phyloP scores from a whole-genome alignment of 768 basidiomycete species.

The Cystofilobasidium bisporidii region DNA sequence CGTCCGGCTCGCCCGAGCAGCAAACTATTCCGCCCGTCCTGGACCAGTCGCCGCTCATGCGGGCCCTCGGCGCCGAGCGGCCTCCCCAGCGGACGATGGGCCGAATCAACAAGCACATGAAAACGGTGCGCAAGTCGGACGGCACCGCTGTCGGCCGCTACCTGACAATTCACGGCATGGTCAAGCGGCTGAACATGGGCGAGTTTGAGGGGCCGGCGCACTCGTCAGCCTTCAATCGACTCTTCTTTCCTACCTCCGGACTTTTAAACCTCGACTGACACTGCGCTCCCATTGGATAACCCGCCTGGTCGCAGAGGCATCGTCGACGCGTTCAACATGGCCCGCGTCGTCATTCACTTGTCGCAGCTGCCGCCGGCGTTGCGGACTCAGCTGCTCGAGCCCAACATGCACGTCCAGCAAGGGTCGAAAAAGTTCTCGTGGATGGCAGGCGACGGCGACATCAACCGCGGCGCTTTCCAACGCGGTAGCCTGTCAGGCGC shows the following conservation, averaged over 20 bases:
- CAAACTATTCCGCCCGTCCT: not conserved
- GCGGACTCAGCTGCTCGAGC: not conserved
- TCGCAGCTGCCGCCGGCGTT: constrained; percentile 37
- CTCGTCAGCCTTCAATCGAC: constrained; percentile 19
- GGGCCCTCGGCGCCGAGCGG: not conserved
- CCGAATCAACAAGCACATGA: not conserved
- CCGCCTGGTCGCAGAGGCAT: too few relatives aligned
- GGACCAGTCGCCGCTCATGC: not conserved
- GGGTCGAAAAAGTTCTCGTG: not conserved
- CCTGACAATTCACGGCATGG: constrained; percentile 18
- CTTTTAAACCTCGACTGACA: too few relatives aligned
- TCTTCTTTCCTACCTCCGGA: not conserved
- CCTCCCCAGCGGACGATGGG: not conserved
- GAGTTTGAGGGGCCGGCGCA: constrained; percentile 19
- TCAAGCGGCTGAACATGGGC: constrained; percentile 15
- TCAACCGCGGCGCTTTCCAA: not conserved
- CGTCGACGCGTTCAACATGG: constrained; percentile 82
- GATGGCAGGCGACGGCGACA: not conserved
- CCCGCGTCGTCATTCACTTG: constrained; percentile 70
- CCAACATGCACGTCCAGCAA: constrained; percentile 1
- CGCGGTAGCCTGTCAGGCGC: not conserved
- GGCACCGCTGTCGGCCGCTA: not conserved
- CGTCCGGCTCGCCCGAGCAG: too few relatives aligned
- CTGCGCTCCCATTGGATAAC: too few relatives aligned
- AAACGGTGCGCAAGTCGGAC: not conserved